Evolutionary conservation across 306 rosid genomes (phyloP).

Genomic region (Adenanthera pavonina): DNA sequence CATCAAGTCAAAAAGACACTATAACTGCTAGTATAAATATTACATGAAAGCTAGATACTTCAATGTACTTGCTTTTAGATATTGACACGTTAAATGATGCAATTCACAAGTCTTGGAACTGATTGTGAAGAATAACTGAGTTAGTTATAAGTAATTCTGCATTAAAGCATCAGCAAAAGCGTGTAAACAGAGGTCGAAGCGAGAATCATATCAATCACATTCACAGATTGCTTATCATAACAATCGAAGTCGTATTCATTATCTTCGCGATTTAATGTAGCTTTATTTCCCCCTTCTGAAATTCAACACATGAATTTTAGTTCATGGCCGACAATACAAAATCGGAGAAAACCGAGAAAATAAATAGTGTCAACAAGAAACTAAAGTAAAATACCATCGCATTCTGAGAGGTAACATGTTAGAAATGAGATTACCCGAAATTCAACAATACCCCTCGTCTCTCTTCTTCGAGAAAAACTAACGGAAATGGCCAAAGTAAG

Average conservation of each 20-base stretch:
- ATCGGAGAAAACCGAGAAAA: background rate
- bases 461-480: background rate
- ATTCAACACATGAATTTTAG: conserved; percentile 9
- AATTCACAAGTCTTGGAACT: background rate
- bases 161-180: conserved; percentile 22
- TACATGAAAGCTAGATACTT: conserved; percentile 21
- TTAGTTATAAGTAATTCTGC: conserved; percentile 16
- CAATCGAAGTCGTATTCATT: background rate
- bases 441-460: background rate
- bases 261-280: background rate
- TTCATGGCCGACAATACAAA: conserved; percentile 3
- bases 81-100: background rate
- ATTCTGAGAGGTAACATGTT: background rate
- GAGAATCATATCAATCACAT: conserved; percentile 3
- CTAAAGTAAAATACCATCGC: too few species aligned
- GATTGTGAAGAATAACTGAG: conserved; percentile 3
- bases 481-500: background rate
- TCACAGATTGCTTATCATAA: background rate
- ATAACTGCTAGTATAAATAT: conserved; percentile 32
- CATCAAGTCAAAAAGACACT: background rate
- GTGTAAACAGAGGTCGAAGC: background rate
- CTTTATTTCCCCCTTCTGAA: background rate
- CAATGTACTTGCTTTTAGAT: background rate
- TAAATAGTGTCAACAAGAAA: background rate
- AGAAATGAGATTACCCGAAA: background rate